phyloP scores from a whole-genome alignment of 176 grass and related monocot species.

The Oryza meyeriana region DNA sequence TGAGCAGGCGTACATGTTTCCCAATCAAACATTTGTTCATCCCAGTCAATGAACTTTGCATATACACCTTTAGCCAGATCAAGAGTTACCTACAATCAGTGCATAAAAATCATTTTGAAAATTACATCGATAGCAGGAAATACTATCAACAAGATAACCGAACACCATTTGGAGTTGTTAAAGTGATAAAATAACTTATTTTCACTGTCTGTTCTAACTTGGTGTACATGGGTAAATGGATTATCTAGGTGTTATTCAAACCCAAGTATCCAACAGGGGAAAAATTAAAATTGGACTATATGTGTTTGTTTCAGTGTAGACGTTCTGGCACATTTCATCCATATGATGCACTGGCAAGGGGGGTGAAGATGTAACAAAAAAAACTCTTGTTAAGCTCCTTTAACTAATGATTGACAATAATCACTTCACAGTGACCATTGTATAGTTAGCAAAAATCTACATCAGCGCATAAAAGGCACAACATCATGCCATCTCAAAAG shows the following conservation, averaged over 20 bases:
- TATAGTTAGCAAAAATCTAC: neutral
- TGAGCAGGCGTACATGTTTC: constrained; percentile 83
- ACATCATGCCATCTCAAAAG: neutral
- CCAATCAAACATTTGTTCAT: constrained; percentile 89
- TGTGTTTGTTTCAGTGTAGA: neutral
- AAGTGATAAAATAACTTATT: neutral
- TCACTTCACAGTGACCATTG: no score
- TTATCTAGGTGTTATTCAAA: neutral
- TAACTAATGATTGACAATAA: no score
- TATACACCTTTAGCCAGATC: constrained; percentile 88
- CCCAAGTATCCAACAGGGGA: neutral
- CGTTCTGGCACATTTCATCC: neutral
- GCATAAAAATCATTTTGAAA: constrained; percentile 8
- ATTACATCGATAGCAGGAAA: neutral
- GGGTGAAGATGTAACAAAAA: neutral
- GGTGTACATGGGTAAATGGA: neutral
- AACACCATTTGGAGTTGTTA: neutral
- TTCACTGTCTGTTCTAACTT: neutral
- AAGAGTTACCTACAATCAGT: constrained; percentile 73
- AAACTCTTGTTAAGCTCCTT: neutral
- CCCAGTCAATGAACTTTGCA: constrained; percentile 96
- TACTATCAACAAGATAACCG: neutral
- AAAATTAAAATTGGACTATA: neutral
- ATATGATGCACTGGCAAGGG: neutral
- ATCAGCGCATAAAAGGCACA: neutral